Evolutionary conservation across 2,329 filamentous ascomycete species (phyloP), one percentile per base, ranked within the genome.

Genomic region (Coniochaeta prunicola): DNA sequence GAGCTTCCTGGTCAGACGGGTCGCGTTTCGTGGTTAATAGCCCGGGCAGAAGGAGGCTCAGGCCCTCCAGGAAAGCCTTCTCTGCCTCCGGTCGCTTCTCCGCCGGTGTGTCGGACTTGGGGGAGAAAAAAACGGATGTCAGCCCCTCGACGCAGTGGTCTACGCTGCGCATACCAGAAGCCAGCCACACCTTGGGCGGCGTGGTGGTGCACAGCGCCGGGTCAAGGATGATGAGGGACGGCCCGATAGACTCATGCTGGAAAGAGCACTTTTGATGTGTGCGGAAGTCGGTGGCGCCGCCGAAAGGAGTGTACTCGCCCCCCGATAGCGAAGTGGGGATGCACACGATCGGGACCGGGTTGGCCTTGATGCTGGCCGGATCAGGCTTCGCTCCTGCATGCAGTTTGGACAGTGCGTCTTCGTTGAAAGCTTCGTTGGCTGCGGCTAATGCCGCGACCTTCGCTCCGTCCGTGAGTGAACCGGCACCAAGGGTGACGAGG

Each of bases 121-220:
- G 76, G 2, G 65, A 60, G 1, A 76, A 64, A 1, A 42, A 56
- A 30, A 38, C 12, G 21, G 77, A 77, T 61, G 78, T 82, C 4
- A 81, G 66, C 1, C 78, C 78, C 67, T 85, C 82, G 4, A 85
- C 76, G 59, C 81, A 84, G 64, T 85, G 82, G 63, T 85, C 82
- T 0, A 85, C 74, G 0, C 79, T 76, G 9, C 82, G 73, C 8
- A 86, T 73, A 0, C 84, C 84, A 0, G 81, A 83, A 48, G 78
- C 80, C 1, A 86, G 70, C 83, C 83, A 87, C 21, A 84, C 73
- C 21, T 71, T 70, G 1, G 73, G 69, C 0, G 83, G 83, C 0
- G 82, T 85, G 0, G 77, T 78, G 1, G 71, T 67, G 17, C 74
- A 75, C 0, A 86, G 70, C 15, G 74, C 70, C 1, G 83, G 80